Evolutionary conservation across 345 rosid species (phyloP).

Genomic region (Hypericum androsaemum): DNA sequence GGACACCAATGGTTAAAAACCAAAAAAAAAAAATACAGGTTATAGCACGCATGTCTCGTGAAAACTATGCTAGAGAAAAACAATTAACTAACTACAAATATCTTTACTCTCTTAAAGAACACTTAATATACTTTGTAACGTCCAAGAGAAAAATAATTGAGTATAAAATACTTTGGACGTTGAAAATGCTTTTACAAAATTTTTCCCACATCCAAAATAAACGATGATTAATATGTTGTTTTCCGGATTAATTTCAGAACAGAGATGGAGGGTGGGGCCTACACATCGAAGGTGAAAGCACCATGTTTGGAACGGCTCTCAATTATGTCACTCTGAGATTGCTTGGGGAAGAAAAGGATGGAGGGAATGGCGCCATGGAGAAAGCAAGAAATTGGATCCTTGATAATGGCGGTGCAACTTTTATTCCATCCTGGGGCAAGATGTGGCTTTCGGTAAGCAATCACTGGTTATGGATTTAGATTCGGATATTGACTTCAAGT

Average conservation of each 20-base stretch:
- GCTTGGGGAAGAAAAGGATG: conserved; percentile 34
- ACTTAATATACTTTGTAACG: too few species aligned
- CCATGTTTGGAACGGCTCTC: conserved; percentile 45
- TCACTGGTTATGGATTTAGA: neutral
- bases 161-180: too few species aligned
- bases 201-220: neutral
- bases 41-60: too few species aligned
- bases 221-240: neutral
- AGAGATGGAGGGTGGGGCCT: conserved; percentile 78
- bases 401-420: conserved; percentile 47
- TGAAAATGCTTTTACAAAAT: neutral
- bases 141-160: too few species aligned
- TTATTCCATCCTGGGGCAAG: conserved; percentile 76
- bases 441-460: conserved; percentile 52
- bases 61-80: too few species aligned
- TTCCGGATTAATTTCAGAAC: conserved; percentile 22
- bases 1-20: too few species aligned
- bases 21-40: too few species aligned
- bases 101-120: too few species aligned
- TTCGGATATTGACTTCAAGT: neutral
- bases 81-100: too few species aligned
- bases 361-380: conserved; percentile 29
- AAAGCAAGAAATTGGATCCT: conserved; percentile 54
- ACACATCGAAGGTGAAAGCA: conserved; percentile 55
- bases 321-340: conserved; percentile 46